Evolutionary conservation across 2,329 filamentous ascomycete species (phyloP).

Genomic region (Cercospora berteroae): DNA sequence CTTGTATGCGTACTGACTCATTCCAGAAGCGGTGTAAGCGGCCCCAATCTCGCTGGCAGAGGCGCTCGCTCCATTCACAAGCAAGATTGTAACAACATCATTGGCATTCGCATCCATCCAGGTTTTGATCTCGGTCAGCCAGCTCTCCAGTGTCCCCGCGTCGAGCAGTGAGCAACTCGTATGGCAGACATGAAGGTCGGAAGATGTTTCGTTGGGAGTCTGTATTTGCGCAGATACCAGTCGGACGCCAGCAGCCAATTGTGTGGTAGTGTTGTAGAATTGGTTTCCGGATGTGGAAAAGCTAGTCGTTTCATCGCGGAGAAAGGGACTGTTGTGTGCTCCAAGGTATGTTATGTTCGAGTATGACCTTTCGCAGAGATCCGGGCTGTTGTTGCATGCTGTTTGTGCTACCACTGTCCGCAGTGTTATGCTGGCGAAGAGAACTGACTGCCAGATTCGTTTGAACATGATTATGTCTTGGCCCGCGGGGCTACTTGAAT

Average conservation of each 20-base stretch:
- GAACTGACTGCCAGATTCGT: slow-evolving; percentile 4
- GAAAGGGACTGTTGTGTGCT: slow-evolving; percentile 64
- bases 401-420: slow-evolving; percentile 19
- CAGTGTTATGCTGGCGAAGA: slow-evolving; percentile 12
- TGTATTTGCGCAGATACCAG: slow-evolving; percentile 66
- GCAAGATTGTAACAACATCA: slow-evolving; percentile 81
- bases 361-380: slow-evolving; percentile 58
- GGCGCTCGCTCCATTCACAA: slow-evolving; percentile 68
- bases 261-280: slow-evolving; percentile 56
- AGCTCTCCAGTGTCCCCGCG: slow-evolving; percentile 54
- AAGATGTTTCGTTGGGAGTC: slow-evolving; percentile 39
- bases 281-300: slow-evolving; percentile 53
- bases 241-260: slow-evolving; percentile 62
- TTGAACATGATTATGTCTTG: slow-evolving; percentile 13
- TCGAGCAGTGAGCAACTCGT: slow-evolving; percentile 58
- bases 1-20: slow-evolving; percentile 46
- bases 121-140: slow-evolving; percentile 56
- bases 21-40: slow-evolving; percentile 53
- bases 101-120: slow-evolving; percentile 68
- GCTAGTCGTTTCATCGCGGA: slow-evolving; percentile 21
- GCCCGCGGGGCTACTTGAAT: not conserved
- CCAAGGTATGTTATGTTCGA: slow-evolving; percentile 62
- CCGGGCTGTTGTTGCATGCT: slow-evolving; percentile 58
- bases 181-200: slow-evolving; percentile 61
- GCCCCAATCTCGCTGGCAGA: slow-evolving; percentile 44